phyloP scores from a whole-genome alignment of 345 rosid species.

The Abelmoschus esculentus region DNA sequence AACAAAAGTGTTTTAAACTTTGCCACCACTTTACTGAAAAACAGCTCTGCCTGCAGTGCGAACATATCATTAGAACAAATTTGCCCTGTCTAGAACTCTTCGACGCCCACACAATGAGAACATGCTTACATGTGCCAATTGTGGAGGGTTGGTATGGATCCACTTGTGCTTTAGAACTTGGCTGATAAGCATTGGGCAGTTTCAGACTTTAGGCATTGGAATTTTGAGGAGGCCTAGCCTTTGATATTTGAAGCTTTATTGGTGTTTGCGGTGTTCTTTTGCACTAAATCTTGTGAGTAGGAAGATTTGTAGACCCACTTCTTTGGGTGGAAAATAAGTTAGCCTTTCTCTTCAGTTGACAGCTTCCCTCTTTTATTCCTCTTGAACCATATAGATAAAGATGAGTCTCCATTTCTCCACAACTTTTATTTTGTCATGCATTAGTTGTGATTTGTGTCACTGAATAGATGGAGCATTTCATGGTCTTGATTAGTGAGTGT shows the following conservation, averaged over 20 bases:
- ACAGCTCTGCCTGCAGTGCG: conserved; percentile 1
- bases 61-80: not conserved
- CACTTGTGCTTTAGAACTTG: not conserved
- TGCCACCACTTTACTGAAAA: not conserved
- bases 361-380: not conserved
- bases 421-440: not conserved
- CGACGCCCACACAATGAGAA: not conserved
- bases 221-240: not conserved
- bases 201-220: not conserved
- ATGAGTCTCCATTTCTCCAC: not conserved
- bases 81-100: not conserved
- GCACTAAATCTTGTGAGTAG: not conserved
- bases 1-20: not conserved
- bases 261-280: not conserved
- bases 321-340: not conserved
- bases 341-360: not conserved
- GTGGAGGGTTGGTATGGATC: not conserved
- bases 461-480: not conserved
- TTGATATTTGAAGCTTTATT: not conserved
- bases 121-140: conserved; percentile 5
- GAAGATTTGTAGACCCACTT: not conserved
- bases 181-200: not conserved
- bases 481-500: not conserved
- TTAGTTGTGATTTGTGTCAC: not conserved
- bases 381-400: not conserved